Percentiles rank a stretch among this genome's conserved stretches.
Conservation (phyloP, 768 basidiomycete species). For the Suillus ampliporus region DNA sequence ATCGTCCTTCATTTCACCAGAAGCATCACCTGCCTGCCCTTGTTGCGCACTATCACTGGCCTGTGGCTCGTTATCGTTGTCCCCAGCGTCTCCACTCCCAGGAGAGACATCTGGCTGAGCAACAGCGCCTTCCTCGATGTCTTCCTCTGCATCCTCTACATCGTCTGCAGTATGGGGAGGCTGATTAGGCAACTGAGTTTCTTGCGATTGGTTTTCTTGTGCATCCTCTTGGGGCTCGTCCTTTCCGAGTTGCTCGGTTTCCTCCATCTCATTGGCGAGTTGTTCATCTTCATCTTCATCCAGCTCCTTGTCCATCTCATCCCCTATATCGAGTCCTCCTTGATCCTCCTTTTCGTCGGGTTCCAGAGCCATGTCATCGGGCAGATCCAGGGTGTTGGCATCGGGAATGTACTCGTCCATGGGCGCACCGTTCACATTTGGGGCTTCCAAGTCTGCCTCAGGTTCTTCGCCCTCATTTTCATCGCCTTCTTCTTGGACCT, state of each 20-base stretch:
- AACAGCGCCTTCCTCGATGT: constrained; percentile 30
- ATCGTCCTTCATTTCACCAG: constrained; percentile 16
- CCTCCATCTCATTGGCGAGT: constrained; percentile 35
- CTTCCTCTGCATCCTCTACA: constrained; percentile 36
- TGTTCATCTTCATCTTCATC: constrained; percentile 34
- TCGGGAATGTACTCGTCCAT: constrained; percentile 82
- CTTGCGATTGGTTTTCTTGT: constrained; percentile 28
- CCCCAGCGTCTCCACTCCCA: constrained; percentile 30
- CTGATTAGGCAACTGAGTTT: constrained; percentile 16
- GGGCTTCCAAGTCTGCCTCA: constrained; percentile 47
- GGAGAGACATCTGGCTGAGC: constrained; percentile 44
- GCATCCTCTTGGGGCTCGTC: constrained; percentile 34
- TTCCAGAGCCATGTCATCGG: constrained; percentile 80
- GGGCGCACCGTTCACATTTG: constrained; percentile 62
- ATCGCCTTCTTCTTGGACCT: constrained; percentile 34
- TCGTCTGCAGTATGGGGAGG: constrained; percentile 24
- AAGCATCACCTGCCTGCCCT: constrained; percentile 26
- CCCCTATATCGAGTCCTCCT: constrained; percentile 31
- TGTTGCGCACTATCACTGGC: constrained; percentile 24
- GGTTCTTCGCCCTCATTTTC: constrained; percentile 33
- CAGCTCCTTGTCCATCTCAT: constrained; percentile 45
- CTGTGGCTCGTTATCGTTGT: constrained; percentile 19
- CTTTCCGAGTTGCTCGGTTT: constrained; percentile 21
- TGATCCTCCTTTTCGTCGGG: constrained; percentile 37
- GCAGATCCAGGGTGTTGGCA: constrained; percentile 84